Conservation (phyloP, 345 rosid species). For the Eucalyptus pumila region DNA sequence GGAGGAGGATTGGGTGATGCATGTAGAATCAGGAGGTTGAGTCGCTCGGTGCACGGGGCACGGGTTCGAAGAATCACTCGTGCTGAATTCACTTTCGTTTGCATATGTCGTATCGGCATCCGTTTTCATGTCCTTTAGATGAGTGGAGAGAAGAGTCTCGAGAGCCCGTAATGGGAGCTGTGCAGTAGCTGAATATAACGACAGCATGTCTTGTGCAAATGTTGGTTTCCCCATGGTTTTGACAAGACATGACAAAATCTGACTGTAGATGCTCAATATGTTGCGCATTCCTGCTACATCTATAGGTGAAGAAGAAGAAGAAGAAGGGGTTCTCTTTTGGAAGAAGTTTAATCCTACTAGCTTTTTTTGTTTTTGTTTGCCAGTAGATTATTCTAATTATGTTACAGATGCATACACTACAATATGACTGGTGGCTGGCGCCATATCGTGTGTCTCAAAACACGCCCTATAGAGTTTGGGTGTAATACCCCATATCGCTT, state of each 20-base stretch:
- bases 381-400: not conserved
- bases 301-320: not conserved
- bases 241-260: not conserved
- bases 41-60: not conserved
- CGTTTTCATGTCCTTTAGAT: not conserved
- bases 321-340: not conserved
- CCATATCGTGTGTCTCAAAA: not conserved
- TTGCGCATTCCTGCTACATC: not conserved
- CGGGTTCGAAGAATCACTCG: not conserved
- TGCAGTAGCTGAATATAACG: not conserved
- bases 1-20: not conserved
- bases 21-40: not conserved
- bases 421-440: not conserved
- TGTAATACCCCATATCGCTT: not conserved
- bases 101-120: not conserved
- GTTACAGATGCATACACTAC: not conserved
- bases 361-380: not conserved
- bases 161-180: not conserved
- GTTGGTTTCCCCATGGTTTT: not conserved
- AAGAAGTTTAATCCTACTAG: not conserved
- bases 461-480: not conserved
- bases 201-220: not conserved
- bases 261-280: not conserved
- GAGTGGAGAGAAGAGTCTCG: not conserved
- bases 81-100: not conserved